Evolutionary conservation across 2,329 filamentous ascomycete genomes (phyloP).

Genomic region (Bipolaris zeicola): DNA sequence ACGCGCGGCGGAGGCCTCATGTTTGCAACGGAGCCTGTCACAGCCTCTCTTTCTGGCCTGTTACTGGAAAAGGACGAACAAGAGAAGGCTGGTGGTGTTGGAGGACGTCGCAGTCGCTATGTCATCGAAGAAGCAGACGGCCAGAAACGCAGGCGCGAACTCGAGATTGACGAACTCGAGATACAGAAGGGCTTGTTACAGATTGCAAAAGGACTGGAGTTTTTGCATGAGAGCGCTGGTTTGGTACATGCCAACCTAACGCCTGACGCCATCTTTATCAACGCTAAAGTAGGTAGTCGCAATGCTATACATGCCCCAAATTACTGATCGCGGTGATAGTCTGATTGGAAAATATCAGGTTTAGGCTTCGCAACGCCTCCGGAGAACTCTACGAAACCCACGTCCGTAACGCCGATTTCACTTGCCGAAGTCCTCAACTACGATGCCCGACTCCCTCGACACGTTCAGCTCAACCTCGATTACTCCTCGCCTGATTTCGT

Average conservation of each 20-base stretch:
- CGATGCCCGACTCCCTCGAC: conserved; percentile 79
- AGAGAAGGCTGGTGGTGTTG: conserved; percentile 70
- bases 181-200: conserved; percentile 96
- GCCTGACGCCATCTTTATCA: conserved; percentile 90
- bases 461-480: conserved; percentile 88
- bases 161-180: conserved; percentile 95
- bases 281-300: conserved; percentile 72
- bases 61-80: conserved; percentile 89
- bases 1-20: conserved; percentile 88
- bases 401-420: conserved; percentile 78
- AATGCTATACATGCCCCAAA: conserved; percentile 13
- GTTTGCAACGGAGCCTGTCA: conserved; percentile 93
- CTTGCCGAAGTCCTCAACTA: conserved; percentile 84
- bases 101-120: conserved; percentile 76
- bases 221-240: conserved; percentile 91
- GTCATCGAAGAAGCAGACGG: conserved; percentile 81
- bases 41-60: conserved; percentile 81
- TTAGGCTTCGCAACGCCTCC: conserved; percentile 85
- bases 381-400: conserved; percentile 73
- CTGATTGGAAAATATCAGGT: conserved; percentile 98
- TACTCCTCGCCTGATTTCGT: conserved; percentile 95
- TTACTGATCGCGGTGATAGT: conserved; percentile 58
- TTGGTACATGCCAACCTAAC: conserved; percentile 94
- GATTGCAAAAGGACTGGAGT: conserved; percentile 91
- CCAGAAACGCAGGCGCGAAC: conserved; percentile 70